Evolutionary conservation across 2,329 filamentous ascomycete species (phyloP).

Genomic region (Fusarium concolor): DNA sequence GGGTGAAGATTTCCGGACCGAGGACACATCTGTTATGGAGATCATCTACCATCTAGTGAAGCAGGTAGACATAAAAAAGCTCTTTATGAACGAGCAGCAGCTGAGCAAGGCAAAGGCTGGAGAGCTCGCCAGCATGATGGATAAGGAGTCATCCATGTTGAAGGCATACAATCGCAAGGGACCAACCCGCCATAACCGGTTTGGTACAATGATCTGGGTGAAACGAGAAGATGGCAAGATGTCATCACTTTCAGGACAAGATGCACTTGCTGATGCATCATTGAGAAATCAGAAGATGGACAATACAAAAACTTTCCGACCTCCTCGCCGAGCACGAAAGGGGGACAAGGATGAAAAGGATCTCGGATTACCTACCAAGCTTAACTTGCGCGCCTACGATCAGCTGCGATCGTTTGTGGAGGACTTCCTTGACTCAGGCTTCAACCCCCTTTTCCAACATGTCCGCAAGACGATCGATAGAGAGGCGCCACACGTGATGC

Average conservation of each 20-base stretch:
- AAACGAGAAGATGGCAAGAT: slow-evolving; percentile 87
- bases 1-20: slow-evolving; percentile 89
- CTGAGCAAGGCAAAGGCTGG: slow-evolving; percentile 74
- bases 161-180: slow-evolving; percentile 80
- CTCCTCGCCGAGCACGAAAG: slow-evolving; percentile 73
- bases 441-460: slow-evolving; percentile 90
- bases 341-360: slow-evolving; percentile 76
- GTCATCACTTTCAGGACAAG: slow-evolving; percentile 88
- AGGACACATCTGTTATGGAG: slow-evolving; percentile 91
- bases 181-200: slow-evolving; percentile 89
- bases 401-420: slow-evolving; percentile 86
- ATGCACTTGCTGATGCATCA: slow-evolving; percentile 79
- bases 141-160: slow-evolving; percentile 86
- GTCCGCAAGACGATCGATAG: slow-evolving; percentile 90
- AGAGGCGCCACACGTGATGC: slow-evolving; percentile 83
- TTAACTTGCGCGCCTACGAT: slow-evolving; percentile 79
- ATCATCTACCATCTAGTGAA: slow-evolving; percentile 94
- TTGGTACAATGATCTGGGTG: slow-evolving; percentile 98
- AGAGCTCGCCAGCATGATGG: slow-evolving; percentile 80
- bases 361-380: slow-evolving; percentile 77
- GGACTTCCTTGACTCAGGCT: slow-evolving; percentile 93
- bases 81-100: slow-evolving; percentile 86
- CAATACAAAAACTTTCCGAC: slow-evolving; percentile 88
- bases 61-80: slow-evolving; percentile 82
- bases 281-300: slow-evolving; percentile 89